These are phyloP conservation scores for Ophiostoma quercus DNA, from an alignment of 2,329 filamentous ascomycete species.

Conservation along the genomic window DNA sequence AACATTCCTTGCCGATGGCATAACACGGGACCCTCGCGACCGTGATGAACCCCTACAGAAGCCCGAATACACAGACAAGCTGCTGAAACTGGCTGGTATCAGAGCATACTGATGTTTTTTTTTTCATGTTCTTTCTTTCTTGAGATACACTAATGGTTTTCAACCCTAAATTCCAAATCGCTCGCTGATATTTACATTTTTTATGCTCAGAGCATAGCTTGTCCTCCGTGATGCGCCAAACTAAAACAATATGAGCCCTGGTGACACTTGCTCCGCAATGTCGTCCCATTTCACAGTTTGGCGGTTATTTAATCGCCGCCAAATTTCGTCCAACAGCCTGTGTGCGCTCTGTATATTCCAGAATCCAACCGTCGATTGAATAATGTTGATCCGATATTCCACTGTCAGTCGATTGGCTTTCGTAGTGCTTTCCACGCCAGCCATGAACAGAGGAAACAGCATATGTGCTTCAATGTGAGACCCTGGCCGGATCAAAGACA, in stretches of 20 bases:
- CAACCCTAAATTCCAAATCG: background rate
- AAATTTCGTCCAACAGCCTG: background rate
- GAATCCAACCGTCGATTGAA: background rate
- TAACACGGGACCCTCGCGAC: conserved; percentile 17
- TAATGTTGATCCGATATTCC: background rate
- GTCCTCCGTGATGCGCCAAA: background rate
- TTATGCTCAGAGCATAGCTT: background rate
- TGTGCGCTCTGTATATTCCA: background rate
- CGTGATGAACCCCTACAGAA: conserved; percentile 35
- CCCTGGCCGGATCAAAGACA: background rate
- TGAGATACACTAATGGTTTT: no score
- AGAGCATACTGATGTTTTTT: conserved; percentile 24
- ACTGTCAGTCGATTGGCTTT: background rate
- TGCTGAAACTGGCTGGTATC: conserved; percentile 35
- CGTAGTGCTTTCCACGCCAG: background rate
- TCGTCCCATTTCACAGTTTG: background rate
- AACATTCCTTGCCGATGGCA: conserved; percentile 14
- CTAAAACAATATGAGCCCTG: background rate
- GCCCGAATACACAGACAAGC: conserved; percentile 33
- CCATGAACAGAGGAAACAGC: background rate
- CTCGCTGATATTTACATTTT: background rate
- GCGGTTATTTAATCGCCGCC: background rate
- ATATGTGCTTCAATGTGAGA: background rate
- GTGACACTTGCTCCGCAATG: background rate
- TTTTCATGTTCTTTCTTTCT: no score